Conservation (phyloP, 768 basidiomycete genomes). For the Lactarius hengduanensis region DNA sequence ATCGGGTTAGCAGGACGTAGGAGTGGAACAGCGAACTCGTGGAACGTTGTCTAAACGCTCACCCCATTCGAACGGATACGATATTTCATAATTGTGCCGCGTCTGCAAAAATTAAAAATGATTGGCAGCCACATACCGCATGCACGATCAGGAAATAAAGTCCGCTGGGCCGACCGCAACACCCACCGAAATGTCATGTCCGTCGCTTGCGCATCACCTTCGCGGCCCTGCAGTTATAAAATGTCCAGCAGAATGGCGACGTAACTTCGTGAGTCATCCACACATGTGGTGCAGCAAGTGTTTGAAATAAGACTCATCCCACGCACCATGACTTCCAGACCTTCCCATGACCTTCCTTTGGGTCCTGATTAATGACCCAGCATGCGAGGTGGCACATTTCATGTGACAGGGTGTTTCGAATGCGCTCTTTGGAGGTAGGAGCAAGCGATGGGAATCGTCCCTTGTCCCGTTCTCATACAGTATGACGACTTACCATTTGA, state of each 20-base stretch:
- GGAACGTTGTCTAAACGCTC: slow-evolving; percentile 33
- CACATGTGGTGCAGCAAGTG: background rate
- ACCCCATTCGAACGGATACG: slow-evolving; percentile 75
- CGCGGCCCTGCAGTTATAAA: slow-evolving; percentile 51
- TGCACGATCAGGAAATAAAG: slow-evolving; percentile 10
- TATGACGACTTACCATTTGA: slow-evolving; percentile 54
- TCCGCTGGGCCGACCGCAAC: background rate
- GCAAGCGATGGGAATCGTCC: background rate
- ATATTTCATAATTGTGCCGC: slow-evolving; percentile 72
- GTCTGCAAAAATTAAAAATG: slow-evolving; percentile 39
- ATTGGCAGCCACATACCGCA: background rate
- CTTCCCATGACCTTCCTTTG: slow-evolving; percentile 70
- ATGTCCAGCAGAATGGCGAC: background rate
- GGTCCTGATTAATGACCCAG: slow-evolving; percentile 74
- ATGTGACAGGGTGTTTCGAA: slow-evolving; percentile 79
- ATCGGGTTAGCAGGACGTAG: slow-evolving; percentile 17
- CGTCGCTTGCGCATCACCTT: slow-evolving; percentile 64
- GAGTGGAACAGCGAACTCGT: slow-evolving; percentile 7
- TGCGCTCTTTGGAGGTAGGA: slow-evolving; percentile 52
- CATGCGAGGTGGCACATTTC: slow-evolving; percentile 92
- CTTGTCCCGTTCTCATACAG: background rate
- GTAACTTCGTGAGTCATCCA: background rate
- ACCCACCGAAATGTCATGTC: slow-evolving; percentile 65
- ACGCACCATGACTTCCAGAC: slow-evolving; percentile 70
- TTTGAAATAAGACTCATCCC: background rate